Evolutionary conservation across 129 eudicot species (phyloP).

Genomic region (Pseudognaphalium luteoalbum): DNA sequence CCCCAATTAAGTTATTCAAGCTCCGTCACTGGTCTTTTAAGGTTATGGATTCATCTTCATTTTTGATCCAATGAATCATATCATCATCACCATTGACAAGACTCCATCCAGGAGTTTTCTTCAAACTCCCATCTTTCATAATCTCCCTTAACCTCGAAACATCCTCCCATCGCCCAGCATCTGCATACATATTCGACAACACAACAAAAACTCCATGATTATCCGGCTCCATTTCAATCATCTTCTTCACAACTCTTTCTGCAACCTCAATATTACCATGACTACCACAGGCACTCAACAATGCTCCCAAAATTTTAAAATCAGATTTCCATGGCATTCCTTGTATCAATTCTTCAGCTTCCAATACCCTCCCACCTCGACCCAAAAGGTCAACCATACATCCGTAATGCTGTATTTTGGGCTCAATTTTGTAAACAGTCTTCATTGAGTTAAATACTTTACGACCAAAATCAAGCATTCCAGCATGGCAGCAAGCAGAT

Average conservation of each 20-base stretch:
- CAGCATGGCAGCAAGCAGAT: slow-evolving; percentile 83
- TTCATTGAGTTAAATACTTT: slow-evolving; percentile 53
- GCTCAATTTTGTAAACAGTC: slow-evolving; percentile 49
- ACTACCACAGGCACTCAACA: slow-evolving; percentile 72
- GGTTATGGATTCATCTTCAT: neutral
- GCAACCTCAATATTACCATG: slow-evolving; percentile 66
- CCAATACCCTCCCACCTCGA: slow-evolving; percentile 60
- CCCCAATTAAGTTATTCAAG: no score
- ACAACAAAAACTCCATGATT: slow-evolving; percentile 75
- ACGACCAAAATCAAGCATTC: slow-evolving; percentile 59
- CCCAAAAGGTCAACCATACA: slow-evolving; percentile 84
- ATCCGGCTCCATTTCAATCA: slow-evolving; percentile 57
- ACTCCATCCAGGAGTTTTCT: slow-evolving; percentile 78
- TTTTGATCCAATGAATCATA: neutral
- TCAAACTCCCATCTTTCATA: slow-evolving; percentile 60
- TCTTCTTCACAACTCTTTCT: slow-evolving; percentile 60
- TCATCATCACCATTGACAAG: slow-evolving; percentile 32
- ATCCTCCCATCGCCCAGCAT: slow-evolving; percentile 78
- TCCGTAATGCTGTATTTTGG: slow-evolving; percentile 77
- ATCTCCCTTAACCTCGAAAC: slow-evolving; percentile 62
- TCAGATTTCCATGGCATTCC: slow-evolving; percentile 70
- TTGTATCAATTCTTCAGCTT: slow-evolving; percentile 69
- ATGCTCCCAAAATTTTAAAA: slow-evolving; percentile 72
- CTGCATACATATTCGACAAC: slow-evolving; percentile 86
- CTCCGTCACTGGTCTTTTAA: no score